phyloP scores from a whole-genome alignment of 495 filamentous ascomycete species.

The Aspergillus funiculosus region DNA sequence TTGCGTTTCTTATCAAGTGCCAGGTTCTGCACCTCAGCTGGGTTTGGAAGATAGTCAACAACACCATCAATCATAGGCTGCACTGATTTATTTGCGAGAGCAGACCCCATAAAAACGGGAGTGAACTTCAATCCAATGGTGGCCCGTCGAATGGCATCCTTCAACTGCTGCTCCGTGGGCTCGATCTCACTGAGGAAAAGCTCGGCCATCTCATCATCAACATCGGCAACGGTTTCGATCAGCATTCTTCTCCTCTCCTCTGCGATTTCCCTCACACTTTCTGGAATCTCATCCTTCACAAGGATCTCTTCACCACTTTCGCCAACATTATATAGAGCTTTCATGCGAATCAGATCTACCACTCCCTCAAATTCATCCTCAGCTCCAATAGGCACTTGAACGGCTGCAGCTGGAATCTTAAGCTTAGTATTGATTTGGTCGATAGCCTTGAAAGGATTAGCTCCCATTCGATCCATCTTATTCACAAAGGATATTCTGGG shows the following conservation, averaged over 20 bases:
- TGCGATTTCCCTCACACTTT: slow-evolving; percentile 63
- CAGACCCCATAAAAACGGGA: slow-evolving; percentile 94
- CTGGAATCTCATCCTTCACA: slow-evolving; percentile 74
- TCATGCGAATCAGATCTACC: slow-evolving; percentile 90
- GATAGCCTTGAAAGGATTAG: slow-evolving; percentile 95
- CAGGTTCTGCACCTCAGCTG: slow-evolving; percentile 79
- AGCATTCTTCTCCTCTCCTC: slow-evolving; percentile 76
- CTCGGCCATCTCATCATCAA: slow-evolving; percentile 97
- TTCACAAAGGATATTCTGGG: slow-evolving; percentile 95
- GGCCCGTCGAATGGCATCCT: slow-evolving; percentile 80
- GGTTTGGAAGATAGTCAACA: slow-evolving; percentile 93
- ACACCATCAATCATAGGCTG: slow-evolving; percentile 98
- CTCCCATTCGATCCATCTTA: slow-evolving; percentile 99
- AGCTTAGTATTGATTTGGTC: slow-evolving; percentile 97
- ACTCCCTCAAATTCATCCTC: slow-evolving; percentile 94
- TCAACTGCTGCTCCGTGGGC: slow-evolving; percentile 75
- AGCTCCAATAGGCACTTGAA: slow-evolving; percentile 91
- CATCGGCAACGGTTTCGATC: slow-evolving; percentile 93
- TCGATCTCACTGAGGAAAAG: slow-evolving; percentile 82
- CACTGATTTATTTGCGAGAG: slow-evolving; percentile 88
- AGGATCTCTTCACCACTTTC: slow-evolving; percentile 64
- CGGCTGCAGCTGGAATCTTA: slow-evolving; percentile 82
- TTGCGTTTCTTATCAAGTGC: slow-evolving; percentile 76
- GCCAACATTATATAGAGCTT: slow-evolving; percentile 86
- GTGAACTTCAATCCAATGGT: slow-evolving; percentile 89